These are phyloP conservation scores for Eucalyptus fibrosa DNA, from an alignment of 345 rosid genomes.

Conservation along the genomic window DNA sequence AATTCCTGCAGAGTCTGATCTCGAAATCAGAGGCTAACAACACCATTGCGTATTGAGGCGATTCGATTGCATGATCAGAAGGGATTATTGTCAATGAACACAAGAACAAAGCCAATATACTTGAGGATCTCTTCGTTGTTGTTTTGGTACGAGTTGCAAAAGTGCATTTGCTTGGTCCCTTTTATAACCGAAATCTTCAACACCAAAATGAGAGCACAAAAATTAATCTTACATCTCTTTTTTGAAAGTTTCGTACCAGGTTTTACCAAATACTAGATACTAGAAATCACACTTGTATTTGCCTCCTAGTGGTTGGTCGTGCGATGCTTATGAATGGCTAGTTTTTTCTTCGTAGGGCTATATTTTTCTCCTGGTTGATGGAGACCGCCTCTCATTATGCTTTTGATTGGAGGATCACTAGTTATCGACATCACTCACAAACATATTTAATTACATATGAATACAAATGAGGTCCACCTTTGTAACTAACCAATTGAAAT, in stretches of 20 bases:
- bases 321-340: background rate
- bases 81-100: background rate
- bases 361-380: background rate
- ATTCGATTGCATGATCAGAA: too few species aligned
- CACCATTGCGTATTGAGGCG: too few species aligned
- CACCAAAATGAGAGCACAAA: background rate
- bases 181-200: background rate
- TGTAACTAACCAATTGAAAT: background rate
- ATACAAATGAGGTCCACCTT: background rate
- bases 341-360: background rate
- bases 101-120: background rate
- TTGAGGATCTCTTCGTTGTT: background rate
- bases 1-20: background rate
- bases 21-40: background rate
- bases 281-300: background rate
- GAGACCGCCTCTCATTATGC: background rate
- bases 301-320: background rate
- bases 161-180: background rate
- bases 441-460: background rate
- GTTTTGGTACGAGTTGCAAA: background rate
- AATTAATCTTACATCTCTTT: background rate
- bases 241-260: background rate
- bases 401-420: too few species aligned
- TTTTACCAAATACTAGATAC: background rate
- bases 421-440: background rate